phyloP scores from a whole-genome alignment of 352 stramenopile species.

The Blastocystis hominis region DNA sequence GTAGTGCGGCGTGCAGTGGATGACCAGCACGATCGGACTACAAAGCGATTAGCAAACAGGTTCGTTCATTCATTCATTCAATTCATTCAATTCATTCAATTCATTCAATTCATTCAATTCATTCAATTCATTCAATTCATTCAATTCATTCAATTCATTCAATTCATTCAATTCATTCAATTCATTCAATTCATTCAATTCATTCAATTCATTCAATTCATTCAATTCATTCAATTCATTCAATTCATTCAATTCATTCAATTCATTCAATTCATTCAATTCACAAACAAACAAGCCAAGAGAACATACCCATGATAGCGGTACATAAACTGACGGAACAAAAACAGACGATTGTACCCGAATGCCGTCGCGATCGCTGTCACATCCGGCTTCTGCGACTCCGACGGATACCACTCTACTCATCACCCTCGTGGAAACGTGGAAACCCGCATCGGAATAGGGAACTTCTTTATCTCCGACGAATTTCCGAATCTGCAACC shows the following conservation, averaged over 20 bases:
- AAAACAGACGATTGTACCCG: constrained; percentile 34
- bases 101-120: too few species aligned
- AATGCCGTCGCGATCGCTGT: not conserved
- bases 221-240: too few species aligned
- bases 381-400: not conserved
- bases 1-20: not conserved
- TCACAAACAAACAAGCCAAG: too few species aligned
- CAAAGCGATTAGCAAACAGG: not conserved
- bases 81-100: too few species aligned
- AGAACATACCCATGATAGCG: constrained; percentile 1
- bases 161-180: too few species aligned
- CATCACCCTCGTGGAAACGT: not conserved
- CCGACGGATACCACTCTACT: not conserved
- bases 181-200: too few species aligned
- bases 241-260: too few species aligned
- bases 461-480: not conserved
- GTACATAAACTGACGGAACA: not conserved
- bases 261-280: too few species aligned
- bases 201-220: too few species aligned
- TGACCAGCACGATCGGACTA: constrained; percentile 29
- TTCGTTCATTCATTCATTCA: not conserved
- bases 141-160: too few species aligned
- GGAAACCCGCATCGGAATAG: not conserved
- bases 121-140: too few species aligned
- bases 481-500: constrained; percentile 25